These are phyloP conservation scores for Xylariaceae sp. DNA, from an alignment of 2,329 filamentous ascomycete species.

Conservation along the genomic window DNA sequence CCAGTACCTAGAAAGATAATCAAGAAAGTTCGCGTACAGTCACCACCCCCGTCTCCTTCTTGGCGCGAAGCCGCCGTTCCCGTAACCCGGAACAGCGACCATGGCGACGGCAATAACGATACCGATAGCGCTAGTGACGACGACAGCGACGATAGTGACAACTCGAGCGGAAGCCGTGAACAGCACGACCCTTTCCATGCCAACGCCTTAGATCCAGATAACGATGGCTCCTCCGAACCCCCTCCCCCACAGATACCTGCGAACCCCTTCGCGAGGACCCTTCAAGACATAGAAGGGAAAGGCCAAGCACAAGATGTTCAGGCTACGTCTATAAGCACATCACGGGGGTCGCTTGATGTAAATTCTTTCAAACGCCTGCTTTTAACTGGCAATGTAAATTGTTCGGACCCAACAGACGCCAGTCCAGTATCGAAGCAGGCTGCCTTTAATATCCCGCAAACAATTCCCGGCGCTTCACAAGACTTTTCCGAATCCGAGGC, in stretches of 20 bases:
- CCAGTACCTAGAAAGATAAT: conserved; percentile 47
- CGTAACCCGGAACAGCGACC: conserved; percentile 17
- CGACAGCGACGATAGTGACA: conserved; percentile 24
- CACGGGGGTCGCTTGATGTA: conserved; percentile 60
- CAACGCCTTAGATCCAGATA: conserved; percentile 17
- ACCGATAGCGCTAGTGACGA: conserved; percentile 26
- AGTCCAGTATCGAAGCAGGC: conserved; percentile 58
- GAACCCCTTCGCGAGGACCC: conserved; percentile 56
- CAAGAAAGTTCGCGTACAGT: conserved; percentile 65
- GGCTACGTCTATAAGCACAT: conserved; percentile 32
- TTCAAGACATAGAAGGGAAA: conserved; percentile 47
- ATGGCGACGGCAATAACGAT: conserved; percentile 20
- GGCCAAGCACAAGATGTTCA: conserved; percentile 32
- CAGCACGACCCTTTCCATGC: conserved; percentile 27
- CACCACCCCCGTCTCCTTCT: conserved; percentile 59
- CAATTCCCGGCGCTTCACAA: conserved; percentile 56
- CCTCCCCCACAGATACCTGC: conserved; percentile 35
- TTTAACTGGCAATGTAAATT: conserved; percentile 62
- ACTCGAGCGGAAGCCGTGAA: conserved; percentile 29
- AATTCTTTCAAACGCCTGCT: conserved; percentile 73
- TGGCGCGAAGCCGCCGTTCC: conserved; percentile 49
- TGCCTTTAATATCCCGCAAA: conserved; percentile 47
- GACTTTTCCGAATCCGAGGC: conserved; percentile 52
- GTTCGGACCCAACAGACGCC: conserved; percentile 40
- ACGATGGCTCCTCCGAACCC: conserved; percentile 18